Evolutionary conservation across 225 moss, liverwort and hornwort genomes (phyloP).

Genomic region (Marchantia paleacea): DNA sequence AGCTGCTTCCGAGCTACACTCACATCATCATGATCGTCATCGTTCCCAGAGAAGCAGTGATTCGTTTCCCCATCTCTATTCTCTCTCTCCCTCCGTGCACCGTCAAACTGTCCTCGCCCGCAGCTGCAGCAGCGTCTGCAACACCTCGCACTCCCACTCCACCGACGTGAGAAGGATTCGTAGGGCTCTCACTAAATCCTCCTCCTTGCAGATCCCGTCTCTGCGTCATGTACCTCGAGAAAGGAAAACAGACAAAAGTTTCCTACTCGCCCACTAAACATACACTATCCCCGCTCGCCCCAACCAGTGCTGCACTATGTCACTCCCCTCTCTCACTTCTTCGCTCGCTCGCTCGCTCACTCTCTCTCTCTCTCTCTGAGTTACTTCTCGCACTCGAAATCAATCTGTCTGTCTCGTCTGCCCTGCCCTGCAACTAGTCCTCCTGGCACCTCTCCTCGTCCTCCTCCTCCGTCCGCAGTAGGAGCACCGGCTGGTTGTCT

Average conservation of each 20-base stretch:
- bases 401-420: background rate
- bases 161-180: background rate
- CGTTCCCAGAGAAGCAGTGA: constrained; percentile 4
- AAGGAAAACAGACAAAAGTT: background rate
- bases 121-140: background rate
- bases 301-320: background rate
- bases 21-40: background rate
- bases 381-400: background rate
- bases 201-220: background rate
- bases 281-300: background rate
- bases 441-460: constrained; percentile 6
- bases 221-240: background rate
- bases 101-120: background rate
- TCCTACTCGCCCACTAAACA: background rate
- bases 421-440: constrained; percentile 9
- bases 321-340: background rate
- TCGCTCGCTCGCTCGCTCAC: background rate
- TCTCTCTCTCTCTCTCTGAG: background rate
- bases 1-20: background rate
- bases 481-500: background rate
- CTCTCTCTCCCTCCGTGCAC: background rate
- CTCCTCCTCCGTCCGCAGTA: background rate
- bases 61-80: background rate
- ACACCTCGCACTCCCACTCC: background rate
- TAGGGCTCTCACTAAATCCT: constrained; percentile 6